phyloP scores from a whole-genome alignment of 345 rosid genomes.

The Citrus glauca region DNA sequence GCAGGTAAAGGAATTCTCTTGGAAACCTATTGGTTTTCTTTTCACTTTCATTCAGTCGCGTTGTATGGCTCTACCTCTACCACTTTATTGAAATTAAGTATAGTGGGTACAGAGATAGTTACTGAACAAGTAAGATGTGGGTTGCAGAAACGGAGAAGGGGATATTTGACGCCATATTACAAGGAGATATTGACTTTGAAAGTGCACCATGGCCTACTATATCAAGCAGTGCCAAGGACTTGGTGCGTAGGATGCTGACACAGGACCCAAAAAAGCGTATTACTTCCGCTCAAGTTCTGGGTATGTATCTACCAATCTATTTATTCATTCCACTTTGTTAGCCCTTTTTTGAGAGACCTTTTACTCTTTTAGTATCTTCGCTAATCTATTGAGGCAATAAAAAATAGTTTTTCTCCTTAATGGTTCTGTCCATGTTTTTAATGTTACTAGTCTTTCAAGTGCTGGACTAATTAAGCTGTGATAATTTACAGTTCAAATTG shows the following conservation, averaged over 20 bases:
- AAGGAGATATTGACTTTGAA: conserved; percentile 75
- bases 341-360: not conserved
- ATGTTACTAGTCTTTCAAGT: not conserved
- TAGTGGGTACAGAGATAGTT: not conserved
- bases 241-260: conserved; percentile 68
- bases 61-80: not conserved
- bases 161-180: conserved; percentile 69
- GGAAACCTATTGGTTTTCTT: not conserved
- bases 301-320: conserved; percentile 24
- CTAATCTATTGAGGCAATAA: not conserved
- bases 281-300: conserved; percentile 73
- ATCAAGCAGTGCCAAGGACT: conserved; percentile 78
- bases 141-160: conserved; percentile 72
- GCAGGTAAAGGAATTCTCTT: conserved; percentile 50
- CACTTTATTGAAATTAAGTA: not conserved
- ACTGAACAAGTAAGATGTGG: not conserved
- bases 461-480: not conserved
- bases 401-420: not conserved
- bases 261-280: conserved; percentile 63
- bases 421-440: not conserved
- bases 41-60: not conserved
- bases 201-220: conserved; percentile 79
- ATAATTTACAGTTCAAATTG: not conserved
- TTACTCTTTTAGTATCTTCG: not conserved
- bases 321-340: not conserved